phyloP scores from a whole-genome alignment of 345 rosid species.

The Combretum micranthum region DNA sequence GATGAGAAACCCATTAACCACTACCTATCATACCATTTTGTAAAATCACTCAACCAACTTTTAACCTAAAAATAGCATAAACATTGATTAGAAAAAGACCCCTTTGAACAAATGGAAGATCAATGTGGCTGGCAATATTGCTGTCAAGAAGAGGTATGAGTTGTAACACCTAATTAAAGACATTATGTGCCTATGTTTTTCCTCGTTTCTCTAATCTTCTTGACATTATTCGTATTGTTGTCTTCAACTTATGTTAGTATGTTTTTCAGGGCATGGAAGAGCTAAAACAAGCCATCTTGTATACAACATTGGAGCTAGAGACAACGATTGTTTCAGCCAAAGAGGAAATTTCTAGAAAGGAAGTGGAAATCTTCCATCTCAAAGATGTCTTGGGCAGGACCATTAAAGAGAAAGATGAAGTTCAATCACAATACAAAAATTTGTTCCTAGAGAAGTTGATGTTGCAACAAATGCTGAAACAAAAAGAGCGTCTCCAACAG shows the following conservation, averaged over 20 bases:
- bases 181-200: neutral
- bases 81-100: neutral
- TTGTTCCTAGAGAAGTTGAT: constrained; percentile 27
- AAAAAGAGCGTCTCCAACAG: constrained; percentile 9
- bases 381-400: constrained; percentile 27
- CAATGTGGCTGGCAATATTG: constrained; percentile 26
- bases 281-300: constrained; percentile 28
- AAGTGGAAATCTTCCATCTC: constrained; percentile 33
- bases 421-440: constrained; percentile 24
- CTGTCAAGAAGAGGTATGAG: constrained; percentile 33
- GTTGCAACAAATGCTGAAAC: constrained; percentile 19
- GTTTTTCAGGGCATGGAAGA: constrained; percentile 41
- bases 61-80: too few relatives aligned
- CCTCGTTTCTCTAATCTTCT: neutral
- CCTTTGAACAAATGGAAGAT: constrained; percentile 29
- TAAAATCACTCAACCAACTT: neutral
- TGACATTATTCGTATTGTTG: neutral
- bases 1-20: neutral
- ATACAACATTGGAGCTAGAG: constrained; percentile 42
- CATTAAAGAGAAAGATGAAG: constrained; percentile 39
- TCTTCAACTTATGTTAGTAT: neutral
- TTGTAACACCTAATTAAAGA: too few relatives aligned
- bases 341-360: constrained; percentile 41
- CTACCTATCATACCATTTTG: neutral
- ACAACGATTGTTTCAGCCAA: constrained; percentile 33